These are phyloP conservation scores for Annulohypoxylon maeteangense DNA, from an alignment of 495 filamentous ascomycete species.

Conservation along the genomic window DNA sequence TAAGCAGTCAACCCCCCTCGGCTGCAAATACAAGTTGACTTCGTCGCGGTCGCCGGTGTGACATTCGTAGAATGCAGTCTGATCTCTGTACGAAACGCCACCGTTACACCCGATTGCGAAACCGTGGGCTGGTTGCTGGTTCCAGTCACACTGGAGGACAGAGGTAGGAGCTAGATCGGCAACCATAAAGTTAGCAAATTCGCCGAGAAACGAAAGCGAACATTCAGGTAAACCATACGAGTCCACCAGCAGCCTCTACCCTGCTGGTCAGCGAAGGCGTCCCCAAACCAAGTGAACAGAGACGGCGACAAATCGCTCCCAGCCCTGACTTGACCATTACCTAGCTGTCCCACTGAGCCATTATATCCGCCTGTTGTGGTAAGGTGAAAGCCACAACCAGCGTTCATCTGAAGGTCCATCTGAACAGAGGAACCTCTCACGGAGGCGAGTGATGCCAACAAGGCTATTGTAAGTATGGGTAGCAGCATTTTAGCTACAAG, in stretches of 20 bases:
- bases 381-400: conserved; percentile 63
- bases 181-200: conserved; percentile 1
- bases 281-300: conserved; percentile 48
- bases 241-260: conserved; percentile 48
- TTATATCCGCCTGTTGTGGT: conserved; percentile 58
- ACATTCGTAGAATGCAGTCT: conserved; percentile 63
- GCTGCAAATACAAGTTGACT: conserved; percentile 64
- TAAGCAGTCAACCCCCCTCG: conserved; percentile 56
- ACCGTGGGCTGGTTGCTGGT: conserved; percentile 57
- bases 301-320: conserved; percentile 53
- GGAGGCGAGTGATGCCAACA: conserved; percentile 28
- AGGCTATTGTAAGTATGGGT: conserved; percentile 16
- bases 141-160: conserved; percentile 73
- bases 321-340: conserved; percentile 66
- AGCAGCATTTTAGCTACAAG: conserved; percentile 36
- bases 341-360: conserved; percentile 63
- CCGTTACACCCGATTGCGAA: conserved; percentile 64
- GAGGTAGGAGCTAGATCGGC: conserved; percentile 57
- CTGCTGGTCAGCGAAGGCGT: conserved; percentile 43
- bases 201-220: neutral
- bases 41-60: conserved; percentile 62
- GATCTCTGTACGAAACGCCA: conserved; percentile 56
- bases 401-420: conserved; percentile 19
- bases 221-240: conserved; percentile 33
- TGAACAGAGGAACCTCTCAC: conserved; percentile 16